Evolutionary conservation across 1,139 yeast genomes (phyloP), one percentile per base, ranked within the genome.

Genomic region (Pneumocystis murina): DNA sequence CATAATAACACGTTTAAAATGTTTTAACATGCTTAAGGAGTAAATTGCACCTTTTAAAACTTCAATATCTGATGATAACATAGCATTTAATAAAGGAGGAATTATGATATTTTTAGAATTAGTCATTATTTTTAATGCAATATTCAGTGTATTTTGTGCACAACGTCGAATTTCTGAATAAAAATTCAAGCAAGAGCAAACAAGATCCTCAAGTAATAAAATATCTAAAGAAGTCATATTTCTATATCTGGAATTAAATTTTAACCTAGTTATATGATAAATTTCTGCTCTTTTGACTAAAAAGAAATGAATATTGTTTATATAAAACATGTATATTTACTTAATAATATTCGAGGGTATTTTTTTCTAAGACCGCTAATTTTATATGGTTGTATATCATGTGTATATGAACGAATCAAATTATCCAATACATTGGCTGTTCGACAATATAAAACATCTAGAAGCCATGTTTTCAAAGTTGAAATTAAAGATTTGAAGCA

Each of bases 381-480:
- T 35, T 78, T 71, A 69, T 79, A 83, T 40, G 77, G 76, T 61
- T 78, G 77, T 55, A 78, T 79, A 67, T 81, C 76, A 67, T 77
- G 79, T 1, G 76, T 76, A 65, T 81, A 77, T 59, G 81, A 78
- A 35, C 80, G 73, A 43, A 73, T 71, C 12, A 79, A 73, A 59
- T 76, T 77, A 48, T 80, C 81, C 67, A 84, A 82, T 14, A 81
- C 76, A 63, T 81, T 85, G 62, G 85, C 81, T 0, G 85, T 76
- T 16, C 87, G 77, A 69, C 87, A 95, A 67, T 83, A 79, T 0
- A 96, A 95, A 36, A 87, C 86, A 72, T 90, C 95, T 20, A 87
- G 81, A 68, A 92, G 83, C 90, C 95, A 92, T 12, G 86, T 83
- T 69, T 86, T 84, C 63, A 86, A 73, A 1, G 85, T 85, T 70